These are phyloP conservation scores for Mycena rebaudengoi DNA, from an alignment of 768 basidiomycete species.

Conservation along the genomic window DNA sequence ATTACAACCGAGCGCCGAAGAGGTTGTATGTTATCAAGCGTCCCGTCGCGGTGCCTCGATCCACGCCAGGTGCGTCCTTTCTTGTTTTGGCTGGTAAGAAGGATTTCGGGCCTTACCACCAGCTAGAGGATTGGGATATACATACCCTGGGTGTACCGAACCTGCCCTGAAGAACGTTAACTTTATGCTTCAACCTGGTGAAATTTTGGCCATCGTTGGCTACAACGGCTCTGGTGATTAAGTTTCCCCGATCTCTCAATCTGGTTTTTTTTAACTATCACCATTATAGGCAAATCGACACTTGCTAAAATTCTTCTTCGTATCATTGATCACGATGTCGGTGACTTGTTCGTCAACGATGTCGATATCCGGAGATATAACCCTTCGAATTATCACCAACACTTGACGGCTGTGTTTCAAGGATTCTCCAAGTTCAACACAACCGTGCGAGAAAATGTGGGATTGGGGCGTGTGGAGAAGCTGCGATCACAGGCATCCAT, in stretches of 20 bases:
- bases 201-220: conserved; percentile 84
- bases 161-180: conserved; percentile 76
- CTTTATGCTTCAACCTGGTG: conserved; percentile 76
- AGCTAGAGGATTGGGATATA: conserved; percentile 69
- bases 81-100: too few relatives aligned
- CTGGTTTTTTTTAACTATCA: conserved; percentile 19
- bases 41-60: conserved; percentile 70
- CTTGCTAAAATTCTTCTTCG: conserved; percentile 84
- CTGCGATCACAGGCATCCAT: conserved; percentile 65
- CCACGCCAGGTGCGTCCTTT: conserved; percentile 57
- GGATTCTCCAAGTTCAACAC: conserved; percentile 84
- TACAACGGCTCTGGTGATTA: conserved; percentile 81
- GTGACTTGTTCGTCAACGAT: conserved; percentile 74
- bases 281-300: conserved; percentile 79
- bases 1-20: conserved; percentile 67
- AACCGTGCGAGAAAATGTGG: conserved; percentile 84
- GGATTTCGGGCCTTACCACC: not conserved
- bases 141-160: conserved; percentile 78
- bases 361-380: conserved; percentile 70
- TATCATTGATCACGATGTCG: conserved; percentile 78
- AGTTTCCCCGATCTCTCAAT: conserved; percentile 22
- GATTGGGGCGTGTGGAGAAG: conserved; percentile 78
- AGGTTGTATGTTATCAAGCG: conserved; percentile 56
- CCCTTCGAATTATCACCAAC: conserved; percentile 77
- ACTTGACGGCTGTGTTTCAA: conserved; percentile 85